These are phyloP conservation scores for Vararia minispora DNA, from an alignment of 768 basidiomycete genomes.

Conservation along the genomic window DNA sequence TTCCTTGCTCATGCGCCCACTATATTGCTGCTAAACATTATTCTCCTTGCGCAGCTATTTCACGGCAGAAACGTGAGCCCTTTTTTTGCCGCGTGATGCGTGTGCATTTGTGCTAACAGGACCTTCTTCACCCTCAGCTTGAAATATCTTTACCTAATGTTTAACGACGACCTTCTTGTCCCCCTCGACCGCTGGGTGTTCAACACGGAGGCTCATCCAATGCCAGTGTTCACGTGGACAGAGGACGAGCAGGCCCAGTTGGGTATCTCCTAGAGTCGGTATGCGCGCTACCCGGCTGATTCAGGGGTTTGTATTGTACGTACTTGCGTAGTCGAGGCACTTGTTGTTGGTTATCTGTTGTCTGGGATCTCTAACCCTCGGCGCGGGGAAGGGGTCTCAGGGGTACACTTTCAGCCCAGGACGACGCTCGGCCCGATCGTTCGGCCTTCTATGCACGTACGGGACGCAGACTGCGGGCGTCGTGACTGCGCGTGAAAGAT, in stretches of 20 bases:
- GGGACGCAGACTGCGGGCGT: too few relatives aligned
- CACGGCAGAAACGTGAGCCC: conserved; percentile 36
- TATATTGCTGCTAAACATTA: background rate
- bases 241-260: conserved; percentile 33
- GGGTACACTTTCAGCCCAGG: too few relatives aligned
- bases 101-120: background rate
- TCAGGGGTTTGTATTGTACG: too few relatives aligned
- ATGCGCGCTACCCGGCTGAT: too few relatives aligned
- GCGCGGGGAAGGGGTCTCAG: too few relatives aligned
- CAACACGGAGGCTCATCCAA: conserved; percentile 57
- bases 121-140: conserved; percentile 30
- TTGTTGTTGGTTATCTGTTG: too few relatives aligned
- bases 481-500: too few relatives aligned
- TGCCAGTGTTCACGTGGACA: conserved; percentile 59
- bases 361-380: too few relatives aligned
- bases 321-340: too few relatives aligned
- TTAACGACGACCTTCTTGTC: conserved; percentile 49
- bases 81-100: background rate
- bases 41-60: conserved; percentile 28
- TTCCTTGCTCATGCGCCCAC: background rate
- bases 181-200: conserved; percentile 33
- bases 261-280: too few relatives aligned
- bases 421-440: too few relatives aligned
- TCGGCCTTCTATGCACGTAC: too few relatives aligned
- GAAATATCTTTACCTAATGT: conserved; percentile 64